Conservation (phyloP, 176 grass and related monocot species). For the Aegilops speltoides region DNA sequence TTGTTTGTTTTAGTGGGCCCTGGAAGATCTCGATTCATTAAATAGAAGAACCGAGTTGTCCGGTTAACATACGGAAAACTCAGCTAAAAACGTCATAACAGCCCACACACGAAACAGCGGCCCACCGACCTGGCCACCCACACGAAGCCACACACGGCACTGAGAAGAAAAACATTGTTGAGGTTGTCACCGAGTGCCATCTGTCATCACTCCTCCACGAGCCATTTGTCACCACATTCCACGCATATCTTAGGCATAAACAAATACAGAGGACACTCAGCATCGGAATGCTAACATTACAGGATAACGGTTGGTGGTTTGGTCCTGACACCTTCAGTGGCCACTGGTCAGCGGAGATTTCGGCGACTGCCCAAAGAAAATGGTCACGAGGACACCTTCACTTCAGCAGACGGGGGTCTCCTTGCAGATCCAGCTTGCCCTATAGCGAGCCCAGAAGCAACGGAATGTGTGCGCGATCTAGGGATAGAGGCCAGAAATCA, state of each 20-base stretch:
- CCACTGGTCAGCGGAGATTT: background rate
- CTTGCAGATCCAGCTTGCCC: background rate
- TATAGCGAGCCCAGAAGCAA: background rate
- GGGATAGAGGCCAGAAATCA: background rate
- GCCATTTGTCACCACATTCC: background rate
- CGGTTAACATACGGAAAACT: too few relatives aligned
- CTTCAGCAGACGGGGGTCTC: background rate
- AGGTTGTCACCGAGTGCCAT: too few relatives aligned
- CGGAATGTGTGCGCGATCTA: background rate
- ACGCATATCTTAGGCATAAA: background rate
- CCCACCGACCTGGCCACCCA: too few relatives aligned
- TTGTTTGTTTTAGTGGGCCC: too few relatives aligned
- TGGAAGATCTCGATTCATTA: too few relatives aligned
- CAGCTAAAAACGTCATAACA: too few relatives aligned
- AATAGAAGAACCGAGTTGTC: too few relatives aligned
- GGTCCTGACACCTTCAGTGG: background rate
- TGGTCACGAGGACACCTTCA: background rate
- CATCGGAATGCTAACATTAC: slow-evolving; percentile 3
- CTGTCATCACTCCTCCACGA: too few relatives aligned
- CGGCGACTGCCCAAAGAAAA: background rate
- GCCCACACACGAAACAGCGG: too few relatives aligned
- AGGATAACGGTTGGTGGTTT: background rate
- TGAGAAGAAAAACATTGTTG: too few relatives aligned
- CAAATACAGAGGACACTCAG: background rate
- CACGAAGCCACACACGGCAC: too few relatives aligned